Percentiles rank a stretch among this genome's conserved stretches.
These are phyloP conservation scores for Penicillium cinerascens DNA, from an alignment of 495 filamentous ascomycete species.

Conservation along the genomic window DNA sequence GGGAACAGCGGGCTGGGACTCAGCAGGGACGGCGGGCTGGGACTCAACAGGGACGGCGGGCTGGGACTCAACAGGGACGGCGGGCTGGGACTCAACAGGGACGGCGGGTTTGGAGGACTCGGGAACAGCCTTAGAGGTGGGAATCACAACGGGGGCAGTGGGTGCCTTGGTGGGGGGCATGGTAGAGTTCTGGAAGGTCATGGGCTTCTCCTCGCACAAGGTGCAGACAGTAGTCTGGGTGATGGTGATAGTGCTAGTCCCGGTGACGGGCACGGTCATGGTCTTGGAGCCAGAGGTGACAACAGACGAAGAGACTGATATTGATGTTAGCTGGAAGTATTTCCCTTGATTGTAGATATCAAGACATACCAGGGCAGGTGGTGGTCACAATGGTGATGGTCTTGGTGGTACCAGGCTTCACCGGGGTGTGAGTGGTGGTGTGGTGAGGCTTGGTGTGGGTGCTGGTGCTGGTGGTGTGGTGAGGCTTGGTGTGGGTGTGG, in stretches of 20 bases:
- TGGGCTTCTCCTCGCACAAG: slow-evolving; percentile 23
- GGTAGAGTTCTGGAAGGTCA: slow-evolving; percentile 27
- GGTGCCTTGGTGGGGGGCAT: slow-evolving; percentile 5
- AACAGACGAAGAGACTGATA: slow-evolving; percentile 26
- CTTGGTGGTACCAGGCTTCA: slow-evolving; percentile 25
- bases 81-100: slow-evolving; percentile 3
- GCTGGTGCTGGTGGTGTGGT: slow-evolving; percentile 3
- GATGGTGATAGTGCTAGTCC: slow-evolving; percentile 37
- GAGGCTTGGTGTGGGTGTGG: not conserved
- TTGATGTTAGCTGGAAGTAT: slow-evolving; percentile 12
- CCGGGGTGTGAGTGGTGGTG: slow-evolving; percentile 10
- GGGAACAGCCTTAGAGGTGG: no score
- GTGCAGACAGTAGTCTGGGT: slow-evolving; percentile 32
- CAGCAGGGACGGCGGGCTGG: not conserved
- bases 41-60: slow-evolving; percentile 3
- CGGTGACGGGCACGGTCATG: slow-evolving; percentile 31
- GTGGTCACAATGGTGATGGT: slow-evolving; percentile 37
- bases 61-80: slow-evolving; percentile 3
- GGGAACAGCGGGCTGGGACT: slow-evolving; percentile 7
- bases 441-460: not conserved
- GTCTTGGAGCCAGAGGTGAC: slow-evolving; percentile 33
- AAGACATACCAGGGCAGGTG: slow-evolving; percentile 33
- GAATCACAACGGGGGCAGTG: slow-evolving; percentile 4
- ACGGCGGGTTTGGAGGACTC: no score
- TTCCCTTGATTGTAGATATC: not conserved